Conservation (phyloP, 371 early-diverging fungal species). For the Entomophthora muscae region DNA sequence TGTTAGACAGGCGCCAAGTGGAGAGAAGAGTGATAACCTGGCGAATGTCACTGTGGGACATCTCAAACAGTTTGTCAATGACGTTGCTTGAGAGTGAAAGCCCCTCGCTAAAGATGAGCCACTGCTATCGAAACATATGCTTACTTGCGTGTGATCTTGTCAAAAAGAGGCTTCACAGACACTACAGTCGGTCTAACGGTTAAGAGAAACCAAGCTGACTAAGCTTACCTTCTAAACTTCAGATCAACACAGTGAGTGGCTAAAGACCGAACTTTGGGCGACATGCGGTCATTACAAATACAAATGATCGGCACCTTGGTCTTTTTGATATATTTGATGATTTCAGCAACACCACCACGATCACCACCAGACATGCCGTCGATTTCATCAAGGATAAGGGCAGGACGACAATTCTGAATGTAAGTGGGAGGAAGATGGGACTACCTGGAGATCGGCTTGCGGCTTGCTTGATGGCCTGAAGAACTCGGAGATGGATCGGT, state of each 20-base stretch:
- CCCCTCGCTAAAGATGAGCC: slow-evolving; percentile 38
- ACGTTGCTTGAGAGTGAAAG: slow-evolving; percentile 63
- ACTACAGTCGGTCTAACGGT: slow-evolving; percentile 24
- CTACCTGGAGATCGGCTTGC: neutral
- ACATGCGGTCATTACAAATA: slow-evolving; percentile 95
- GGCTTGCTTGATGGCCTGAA: slow-evolving; percentile 14
- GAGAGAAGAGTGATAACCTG: slow-evolving; percentile 94
- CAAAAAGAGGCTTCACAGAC: slow-evolving; percentile 54
- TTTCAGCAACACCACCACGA: slow-evolving; percentile 89
- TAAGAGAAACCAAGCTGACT: neutral
- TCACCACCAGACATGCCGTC: slow-evolving; percentile 99
- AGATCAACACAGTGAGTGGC: slow-evolving; percentile 81
- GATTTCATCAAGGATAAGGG: slow-evolving; percentile 99
- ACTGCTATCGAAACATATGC: slow-evolving; percentile 1
- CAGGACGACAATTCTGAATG: slow-evolving; percentile 9
- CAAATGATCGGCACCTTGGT: slow-evolving; percentile 95
- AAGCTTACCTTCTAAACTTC: slow-evolving; percentile 50
- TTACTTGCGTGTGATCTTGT: slow-evolving; percentile 54
- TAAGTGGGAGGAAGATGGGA: neutral
- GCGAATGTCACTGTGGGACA: slow-evolving; percentile 91
- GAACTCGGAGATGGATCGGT: slow-evolving; percentile 54
- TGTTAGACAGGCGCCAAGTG: slow-evolving; percentile 50
- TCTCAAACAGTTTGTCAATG: slow-evolving; percentile 67
- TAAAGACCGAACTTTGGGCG: slow-evolving; percentile 79
- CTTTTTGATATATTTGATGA: slow-evolving; percentile 81